phyloP scores from a whole-genome alignment of 148 eudicot genomes.

The Diospyros lotus region DNA sequence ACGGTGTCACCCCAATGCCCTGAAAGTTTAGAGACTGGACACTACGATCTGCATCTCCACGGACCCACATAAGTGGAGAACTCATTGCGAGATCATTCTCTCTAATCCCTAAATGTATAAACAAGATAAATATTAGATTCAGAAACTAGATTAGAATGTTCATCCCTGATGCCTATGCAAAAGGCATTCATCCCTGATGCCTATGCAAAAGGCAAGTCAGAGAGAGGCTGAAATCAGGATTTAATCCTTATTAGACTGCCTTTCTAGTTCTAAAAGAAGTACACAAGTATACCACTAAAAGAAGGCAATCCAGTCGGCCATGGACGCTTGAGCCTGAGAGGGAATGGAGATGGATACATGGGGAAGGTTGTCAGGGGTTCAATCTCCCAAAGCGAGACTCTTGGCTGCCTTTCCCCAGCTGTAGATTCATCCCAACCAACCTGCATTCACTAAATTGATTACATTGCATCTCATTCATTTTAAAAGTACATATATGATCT shows the following conservation, averaged over 20 bases:
- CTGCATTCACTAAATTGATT: slow-evolving; percentile 28
- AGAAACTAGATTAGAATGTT: background rate
- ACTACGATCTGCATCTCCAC: slow-evolving; percentile 48
- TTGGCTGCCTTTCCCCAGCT: slow-evolving; percentile 85
- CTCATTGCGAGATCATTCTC: slow-evolving; percentile 63
- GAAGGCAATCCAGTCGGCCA: slow-evolving; percentile 79
- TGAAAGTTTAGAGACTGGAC: slow-evolving; percentile 66
- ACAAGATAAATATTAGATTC: slow-evolving; percentile 5
- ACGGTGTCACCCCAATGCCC: slow-evolving; percentile 56
- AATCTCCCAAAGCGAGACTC: slow-evolving; percentile 88
- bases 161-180: slow-evolving; percentile 1
- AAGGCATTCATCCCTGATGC: background rate
- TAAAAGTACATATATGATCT: background rate
- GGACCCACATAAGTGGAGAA: slow-evolving; percentile 64
- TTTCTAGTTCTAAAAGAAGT: background rate
- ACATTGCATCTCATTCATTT: background rate
- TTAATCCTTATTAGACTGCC: background rate
- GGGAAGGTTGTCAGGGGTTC: slow-evolving; percentile 92
- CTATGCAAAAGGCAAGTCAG: background rate
- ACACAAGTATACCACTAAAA: slow-evolving; percentile 38
- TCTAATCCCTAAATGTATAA: slow-evolving; percentile 38
- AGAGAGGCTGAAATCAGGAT: background rate
- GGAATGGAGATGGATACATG: slow-evolving; percentile 82
- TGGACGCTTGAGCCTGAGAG: slow-evolving; percentile 74
- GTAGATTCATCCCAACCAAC: slow-evolving; percentile 97